Evolutionary conservation across 2,329 filamentous ascomycete genomes (phyloP).

Genomic region (Fusarium keratoplasticum): DNA sequence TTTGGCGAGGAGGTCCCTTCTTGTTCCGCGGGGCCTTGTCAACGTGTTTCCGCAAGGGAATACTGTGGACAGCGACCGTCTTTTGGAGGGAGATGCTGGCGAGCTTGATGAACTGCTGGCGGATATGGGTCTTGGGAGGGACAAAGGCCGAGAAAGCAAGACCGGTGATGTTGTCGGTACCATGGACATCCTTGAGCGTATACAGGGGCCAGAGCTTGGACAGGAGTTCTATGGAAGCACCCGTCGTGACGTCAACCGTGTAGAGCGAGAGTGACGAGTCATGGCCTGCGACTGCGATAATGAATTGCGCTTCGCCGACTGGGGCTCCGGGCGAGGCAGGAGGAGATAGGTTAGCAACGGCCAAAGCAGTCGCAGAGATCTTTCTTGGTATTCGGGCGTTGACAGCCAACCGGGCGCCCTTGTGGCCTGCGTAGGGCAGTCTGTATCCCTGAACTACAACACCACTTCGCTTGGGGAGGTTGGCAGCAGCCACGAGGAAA

Average conservation of each 20-base stretch:
- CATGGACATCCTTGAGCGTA: slow-evolving; percentile 66
- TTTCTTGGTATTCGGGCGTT: slow-evolving; percentile 70
- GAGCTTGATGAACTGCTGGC: slow-evolving; percentile 69
- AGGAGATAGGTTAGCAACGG: slow-evolving; percentile 76
- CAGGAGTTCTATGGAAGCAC: slow-evolving; percentile 61
- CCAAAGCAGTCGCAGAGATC: slow-evolving; percentile 81
- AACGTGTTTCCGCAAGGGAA: slow-evolving; percentile 70
- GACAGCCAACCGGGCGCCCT: slow-evolving; percentile 62
- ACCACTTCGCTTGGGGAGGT: slow-evolving; percentile 69
- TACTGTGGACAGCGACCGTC: slow-evolving; percentile 81
- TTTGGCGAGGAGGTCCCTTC: slow-evolving; percentile 58
- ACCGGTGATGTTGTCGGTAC: slow-evolving; percentile 67
- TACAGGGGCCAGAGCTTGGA: slow-evolving; percentile 64
- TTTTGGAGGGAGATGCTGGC: slow-evolving; percentile 86
- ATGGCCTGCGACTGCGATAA: slow-evolving; percentile 82
- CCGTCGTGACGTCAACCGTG: slow-evolving; percentile 76
- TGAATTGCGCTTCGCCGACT: slow-evolving; percentile 77
- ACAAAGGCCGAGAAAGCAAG: slow-evolving; percentile 69
- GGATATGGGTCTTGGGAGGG: slow-evolving; percentile 60
- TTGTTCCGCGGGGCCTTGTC: slow-evolving; percentile 51
- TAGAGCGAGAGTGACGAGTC: slow-evolving; percentile 83
- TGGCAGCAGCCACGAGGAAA: slow-evolving; percentile 69
- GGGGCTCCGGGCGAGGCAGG: slow-evolving; percentile 61
- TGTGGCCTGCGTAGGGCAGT: slow-evolving; percentile 55
- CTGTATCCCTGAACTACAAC: slow-evolving; percentile 68